Evolutionary conservation across 345 rosid species (phyloP), one percentile per base, ranked within the genome.

Genomic region (Geranium brycei): DNA sequence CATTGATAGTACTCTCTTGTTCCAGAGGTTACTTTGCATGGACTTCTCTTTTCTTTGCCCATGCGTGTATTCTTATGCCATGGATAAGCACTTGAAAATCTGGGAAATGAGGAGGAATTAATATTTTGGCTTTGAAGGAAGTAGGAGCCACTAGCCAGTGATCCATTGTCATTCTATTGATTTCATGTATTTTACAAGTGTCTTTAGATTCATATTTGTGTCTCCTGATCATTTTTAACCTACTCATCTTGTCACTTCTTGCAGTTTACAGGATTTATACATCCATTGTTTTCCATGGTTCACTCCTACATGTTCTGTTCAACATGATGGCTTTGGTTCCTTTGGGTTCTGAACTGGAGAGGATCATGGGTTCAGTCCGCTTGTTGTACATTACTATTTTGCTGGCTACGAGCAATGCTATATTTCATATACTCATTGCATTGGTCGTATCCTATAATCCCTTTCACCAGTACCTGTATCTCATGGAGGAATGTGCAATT

Each of bases 271-370:
- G 97, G 85, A 72, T 85, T 55, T 93, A 79, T 72, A 85, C 95
- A 7, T 80, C 97, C 19, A 41, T 93, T 71, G 1, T 90, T 63
- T 93, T 93, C 57, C 99, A 93, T 65, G 96, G 91, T 62, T 93
- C 99, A 3, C 61, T 93, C 75, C 85, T 93, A 74, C 97, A 93
- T 76, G 89, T 90, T 68, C 58, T 87, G 51, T 90, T 93, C 86
- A 93, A 93, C 86, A 93, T 93, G 91, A 62, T 93, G 88, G 96
- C 99, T 47, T 78, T 90, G 85, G 87, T 90, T 69, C 99, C 97
- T 73, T 75, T 90, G 85, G 95, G 97, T 58, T 86, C 97, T 12
- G 97, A 90, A 75, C 76, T 93, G 69, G 99, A 93, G 88, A 88
- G 95, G 71, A 84, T 93, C 71, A 88, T 88, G 97, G 99, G 99